Evolutionary conservation across 2,329 filamentous ascomycete species (phyloP).

Genomic region (Ophiostoma australiae): DNA sequence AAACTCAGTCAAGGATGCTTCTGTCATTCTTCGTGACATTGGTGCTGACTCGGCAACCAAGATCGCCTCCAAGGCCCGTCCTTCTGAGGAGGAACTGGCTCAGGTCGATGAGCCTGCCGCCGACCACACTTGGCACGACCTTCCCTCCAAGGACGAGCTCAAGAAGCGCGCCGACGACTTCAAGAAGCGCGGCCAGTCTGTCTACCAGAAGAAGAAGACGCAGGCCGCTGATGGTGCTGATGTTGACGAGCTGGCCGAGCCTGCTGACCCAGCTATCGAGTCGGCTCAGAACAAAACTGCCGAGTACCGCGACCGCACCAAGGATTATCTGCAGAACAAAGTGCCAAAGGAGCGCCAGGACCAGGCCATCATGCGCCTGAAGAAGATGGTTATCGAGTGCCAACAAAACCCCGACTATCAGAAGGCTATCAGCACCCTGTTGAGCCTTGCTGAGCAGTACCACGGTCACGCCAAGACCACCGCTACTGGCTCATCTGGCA

Average conservation of each 20-base stretch:
- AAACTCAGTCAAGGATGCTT: conserved; percentile 64
- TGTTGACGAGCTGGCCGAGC: conserved; percentile 55
- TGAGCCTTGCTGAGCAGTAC: conserved; percentile 81
- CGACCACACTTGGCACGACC: conserved; percentile 91
- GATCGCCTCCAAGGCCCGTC: conserved; percentile 69
- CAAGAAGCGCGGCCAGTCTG: conserved; percentile 15
- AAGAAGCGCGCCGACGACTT: conserved; percentile 62
- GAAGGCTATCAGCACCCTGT: conserved; percentile 80
- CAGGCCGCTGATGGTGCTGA: conserved; percentile 35
- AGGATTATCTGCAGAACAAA: conserved; percentile 77
- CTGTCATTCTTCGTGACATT: conserved; percentile 79
- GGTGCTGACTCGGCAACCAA: conserved; percentile 82
- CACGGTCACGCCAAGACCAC: conserved; percentile 65
- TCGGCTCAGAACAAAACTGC: conserved; percentile 39
- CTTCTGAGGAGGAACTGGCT: conserved; percentile 67
- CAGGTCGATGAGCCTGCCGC: conserved; percentile 80
- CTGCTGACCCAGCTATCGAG: conserved; percentile 47
- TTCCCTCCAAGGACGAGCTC: conserved; percentile 65
- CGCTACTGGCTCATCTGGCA: conserved; percentile 58
- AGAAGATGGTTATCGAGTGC: conserved; percentile 95
- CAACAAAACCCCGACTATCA: conserved; percentile 94
- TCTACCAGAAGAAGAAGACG: conserved; percentile 46
- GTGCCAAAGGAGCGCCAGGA: conserved; percentile 89
- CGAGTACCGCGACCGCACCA: conserved; percentile 44
- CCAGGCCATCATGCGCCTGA: conserved; percentile 84